Evolutionary conservation across 441 rosid genomes (phyloP), one percentile per base, ranked within the genome.

Genomic region (Populus trichocarpa): DNA sequence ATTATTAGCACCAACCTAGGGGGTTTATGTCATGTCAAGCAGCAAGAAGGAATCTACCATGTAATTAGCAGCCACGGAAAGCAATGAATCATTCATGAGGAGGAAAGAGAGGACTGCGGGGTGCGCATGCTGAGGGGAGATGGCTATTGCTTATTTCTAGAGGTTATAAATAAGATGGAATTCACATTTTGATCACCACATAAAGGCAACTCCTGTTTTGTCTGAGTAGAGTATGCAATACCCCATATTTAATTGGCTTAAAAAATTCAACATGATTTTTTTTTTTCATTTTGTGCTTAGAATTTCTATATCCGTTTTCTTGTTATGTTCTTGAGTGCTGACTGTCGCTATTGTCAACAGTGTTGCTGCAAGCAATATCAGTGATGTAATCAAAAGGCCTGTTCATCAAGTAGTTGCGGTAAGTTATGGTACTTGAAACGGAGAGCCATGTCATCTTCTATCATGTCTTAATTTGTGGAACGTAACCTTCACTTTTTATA

Each of bases 341-440:
- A 83, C 59, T 16, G 20, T 57, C 73, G 50, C 22, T 50, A 38
- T 78, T 69, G 74, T 38, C 40, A 71, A 59, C 71, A 81, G 86
- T 40, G 23, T 73, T 73, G n/a, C 59, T 20, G 72, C 59, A 42
- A 35, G 26, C 13, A 33, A 72, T 32, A 64, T 16, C 63, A 25
- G 12, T 70, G 35, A 13, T 61, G 36, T 61, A 12, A 20, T 11
- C 10, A 35, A 66, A 69, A 67, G 57, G 76, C 68, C 22, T 4
- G 35, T 67, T 66, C 70, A 71, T 71, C 77, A 22, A 36, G 67
- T 33, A 26, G 22, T 6, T 25, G 20, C 22, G 69, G 85, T 80
- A 75, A n/a, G 40, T 16, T 3, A 63, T 25, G 23, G 22, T 4
- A 25, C 30, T 35, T 59, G 42, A 13, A 12, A 46, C 53, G 11